Base-by-base conservation (phyloP, 345 rosid genomes). In the Laguncularia racemosa region DNA sequence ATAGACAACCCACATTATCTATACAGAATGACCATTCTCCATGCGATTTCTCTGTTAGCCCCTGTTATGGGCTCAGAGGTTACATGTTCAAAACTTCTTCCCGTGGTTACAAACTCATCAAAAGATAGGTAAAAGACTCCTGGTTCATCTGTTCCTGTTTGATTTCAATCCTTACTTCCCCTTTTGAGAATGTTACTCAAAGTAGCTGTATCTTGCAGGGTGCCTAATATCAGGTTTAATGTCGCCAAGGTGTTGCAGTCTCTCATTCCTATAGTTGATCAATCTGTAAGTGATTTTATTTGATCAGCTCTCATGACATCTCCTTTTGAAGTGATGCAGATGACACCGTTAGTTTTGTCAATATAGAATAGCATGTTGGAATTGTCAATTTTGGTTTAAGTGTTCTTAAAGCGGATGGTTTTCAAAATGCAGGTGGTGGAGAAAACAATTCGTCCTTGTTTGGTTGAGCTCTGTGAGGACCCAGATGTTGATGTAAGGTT, bases 241-340 rank as follows among this genome's bases (percentile, higher is more conserved):
- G 96, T 83, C 17, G 98, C 98, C n/a, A 92, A 92, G 74, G 89
- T 92, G 74, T 57, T 92, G 73, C 95, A 86, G 72, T 86, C 93
- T 4, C 80, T 89, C 14, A 76, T 84, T 62, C 91, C 96, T 3
- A 81, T 92, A 46, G 88, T 90, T 3, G 95, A 87, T 62, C 93
- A 81, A 17, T 76, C 92, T 50, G 97, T 90, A 62, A 83, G 97
- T 86, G 16, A 47, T 48, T 54, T 26, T 50, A 17, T 26, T 48
- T 58, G 49, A 16, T 20, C 56, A 6, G 40, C 40, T 3, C 18
- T 16, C 15, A 15, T 46, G 17, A 1, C 15, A 43, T 17, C 18
- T 16, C 28, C 28, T 6, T 18, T 15, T 5, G 38, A 5, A 28
- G 40, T 33, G 40, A 33, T 33, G 9, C 9, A 33, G 40, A 33